A percentile compares a stretch with the other conserved stretches of the same genome.
These are phyloP conservation scores for Arthrinium puccinioides DNA, from an alignment of 2,329 filamentous ascomycete species.

Conservation along the genomic window DNA sequence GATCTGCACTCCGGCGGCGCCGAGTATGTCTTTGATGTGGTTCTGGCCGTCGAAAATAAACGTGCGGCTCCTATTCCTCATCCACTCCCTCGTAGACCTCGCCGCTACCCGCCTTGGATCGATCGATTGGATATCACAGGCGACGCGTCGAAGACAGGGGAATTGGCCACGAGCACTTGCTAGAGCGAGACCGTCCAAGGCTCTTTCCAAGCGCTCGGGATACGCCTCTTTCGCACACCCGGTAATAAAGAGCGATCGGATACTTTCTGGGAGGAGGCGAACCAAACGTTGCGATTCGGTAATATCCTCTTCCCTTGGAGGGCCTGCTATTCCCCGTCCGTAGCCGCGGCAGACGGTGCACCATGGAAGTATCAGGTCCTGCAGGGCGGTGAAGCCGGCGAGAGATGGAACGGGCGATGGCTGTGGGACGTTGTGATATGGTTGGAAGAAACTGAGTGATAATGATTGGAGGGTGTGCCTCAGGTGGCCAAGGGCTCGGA, in stretches of 20 bases:
- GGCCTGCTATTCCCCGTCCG: not conserved
- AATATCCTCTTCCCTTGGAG: not conserved
- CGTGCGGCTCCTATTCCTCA: not conserved
- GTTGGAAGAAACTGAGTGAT: not conserved
- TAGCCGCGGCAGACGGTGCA: not conserved
- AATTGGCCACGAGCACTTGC: not conserved
- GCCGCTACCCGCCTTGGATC: too few species aligned
- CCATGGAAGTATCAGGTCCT: not conserved
- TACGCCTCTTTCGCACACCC: not conserved
- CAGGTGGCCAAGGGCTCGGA: not conserved
- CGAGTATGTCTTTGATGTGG: not conserved
- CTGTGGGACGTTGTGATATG: not conserved
- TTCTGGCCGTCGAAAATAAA: not conserved
- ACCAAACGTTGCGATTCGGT: not conserved
- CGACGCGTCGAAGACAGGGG: not conserved
- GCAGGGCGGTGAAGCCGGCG: not conserved
- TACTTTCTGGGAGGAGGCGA: not conserved
- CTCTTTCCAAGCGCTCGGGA: not conserved
- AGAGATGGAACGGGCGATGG: not conserved
- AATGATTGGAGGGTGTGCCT: not conserved
- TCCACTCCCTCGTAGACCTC: too few species aligned
- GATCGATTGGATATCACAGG: not conserved
- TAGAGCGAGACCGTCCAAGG: not conserved
- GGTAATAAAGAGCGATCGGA: not conserved
- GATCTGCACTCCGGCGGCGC: not conserved